Evolutionary conservation across 108 stramenopile genomes (phyloP).

Genomic region (Skeletonema menzelii): DNA sequence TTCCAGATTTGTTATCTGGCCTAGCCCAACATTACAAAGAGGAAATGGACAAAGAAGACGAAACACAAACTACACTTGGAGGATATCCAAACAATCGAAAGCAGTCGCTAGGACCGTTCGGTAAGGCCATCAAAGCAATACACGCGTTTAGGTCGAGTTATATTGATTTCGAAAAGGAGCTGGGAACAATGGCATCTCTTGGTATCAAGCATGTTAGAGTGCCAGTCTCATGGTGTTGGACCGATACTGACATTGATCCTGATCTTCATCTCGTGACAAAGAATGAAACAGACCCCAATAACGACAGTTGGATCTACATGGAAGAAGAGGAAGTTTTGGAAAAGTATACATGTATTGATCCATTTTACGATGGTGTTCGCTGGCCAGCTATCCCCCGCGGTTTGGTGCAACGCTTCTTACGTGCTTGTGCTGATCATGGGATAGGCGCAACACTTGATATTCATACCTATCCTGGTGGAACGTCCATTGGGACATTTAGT

Average conservation of each 20-base stretch:
- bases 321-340: slow-evolving; percentile 39
- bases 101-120: slow-evolving; percentile 25
- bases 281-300: slow-evolving; percentile 14
- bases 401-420: slow-evolving; percentile 51
- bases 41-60: slow-evolving; percentile 21
- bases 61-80: background rate
- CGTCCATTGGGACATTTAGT: slow-evolving; percentile 74
- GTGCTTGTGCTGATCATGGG: slow-evolving; percentile 54
- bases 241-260: slow-evolving; percentile 55
- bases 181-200: slow-evolving; percentile 40
- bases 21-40: slow-evolving; percentile 34
- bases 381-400: slow-evolving; percentile 72
- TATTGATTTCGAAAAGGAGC: slow-evolving; percentile 63
- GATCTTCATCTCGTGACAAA: slow-evolving; percentile 13
- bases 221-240: slow-evolving; percentile 78
- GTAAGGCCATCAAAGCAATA: slow-evolving; percentile 54
- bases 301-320: slow-evolving; percentile 18
- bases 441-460: slow-evolving; percentile 59
- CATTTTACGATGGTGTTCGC: slow-evolving; percentile 56
- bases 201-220: slow-evolving; percentile 66
- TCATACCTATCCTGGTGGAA: slow-evolving; percentile 78
- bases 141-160: slow-evolving; percentile 63
- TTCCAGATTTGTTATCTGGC: slow-evolving; percentile 58
- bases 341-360: slow-evolving; percentile 68
- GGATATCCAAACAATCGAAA: slow-evolving; percentile 19